These are phyloP conservation scores for Rutidosis leptorrhynchoides DNA, from an alignment of 129 eudicot species.

Conservation along the genomic window DNA sequence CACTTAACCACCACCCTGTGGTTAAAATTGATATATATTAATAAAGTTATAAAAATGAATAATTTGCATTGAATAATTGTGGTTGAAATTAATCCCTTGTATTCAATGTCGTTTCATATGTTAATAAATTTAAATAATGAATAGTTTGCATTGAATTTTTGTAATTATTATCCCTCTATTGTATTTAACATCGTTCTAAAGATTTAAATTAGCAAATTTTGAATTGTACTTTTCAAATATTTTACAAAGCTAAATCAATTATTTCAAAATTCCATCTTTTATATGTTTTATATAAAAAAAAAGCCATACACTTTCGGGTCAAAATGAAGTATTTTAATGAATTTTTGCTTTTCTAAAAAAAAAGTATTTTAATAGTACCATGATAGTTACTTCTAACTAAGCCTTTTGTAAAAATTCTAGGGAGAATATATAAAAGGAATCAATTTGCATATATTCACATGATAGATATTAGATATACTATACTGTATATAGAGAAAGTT, in stretches of 20 bases:
- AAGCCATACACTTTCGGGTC: not conserved
- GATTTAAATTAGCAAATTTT: not conserved
- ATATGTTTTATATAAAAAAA: too few species aligned
- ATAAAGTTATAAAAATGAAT: not conserved
- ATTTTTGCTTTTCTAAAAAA: too few species aligned
- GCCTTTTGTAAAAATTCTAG: not conserved
- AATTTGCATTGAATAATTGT: not conserved
- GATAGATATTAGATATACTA: too few species aligned
- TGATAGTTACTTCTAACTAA: too few species aligned
- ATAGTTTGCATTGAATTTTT: not conserved
- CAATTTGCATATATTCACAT: slow-evolving; percentile 1
- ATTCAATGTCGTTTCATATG: not conserved
- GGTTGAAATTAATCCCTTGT: not conserved
- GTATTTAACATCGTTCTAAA: not conserved
- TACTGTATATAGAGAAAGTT: not conserved
- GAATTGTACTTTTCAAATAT: not conserved
- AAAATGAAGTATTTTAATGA: too few species aligned
- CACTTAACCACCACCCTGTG: too few species aligned
- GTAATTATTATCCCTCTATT: not conserved
- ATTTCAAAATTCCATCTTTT: too few species aligned
- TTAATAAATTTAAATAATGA: not conserved
- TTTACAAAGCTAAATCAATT: too few species aligned
- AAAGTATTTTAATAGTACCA: too few species aligned
- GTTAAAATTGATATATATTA: too few species aligned
- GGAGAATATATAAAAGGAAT: slow-evolving; percentile 6